phyloP scores from a whole-genome alignment of 257 asterid species.

The Solanum gandarillasii region DNA sequence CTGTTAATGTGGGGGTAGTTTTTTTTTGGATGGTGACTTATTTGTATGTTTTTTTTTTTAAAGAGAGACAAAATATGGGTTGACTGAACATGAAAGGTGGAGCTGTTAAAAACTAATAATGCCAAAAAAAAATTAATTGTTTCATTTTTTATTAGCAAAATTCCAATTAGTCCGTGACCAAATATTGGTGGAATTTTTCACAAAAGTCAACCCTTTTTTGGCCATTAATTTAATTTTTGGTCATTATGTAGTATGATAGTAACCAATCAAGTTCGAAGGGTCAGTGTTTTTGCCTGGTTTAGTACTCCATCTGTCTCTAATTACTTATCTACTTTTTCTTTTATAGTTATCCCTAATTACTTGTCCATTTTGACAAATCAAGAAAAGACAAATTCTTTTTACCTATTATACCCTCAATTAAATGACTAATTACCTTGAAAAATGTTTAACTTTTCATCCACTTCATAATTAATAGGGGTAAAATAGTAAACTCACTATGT shows the following conservation, averaged over 20 bases:
- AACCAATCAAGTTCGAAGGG: neutral
- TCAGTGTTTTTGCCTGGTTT: neutral
- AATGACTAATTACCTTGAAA: too few species aligned
- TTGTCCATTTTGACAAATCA: too few species aligned
- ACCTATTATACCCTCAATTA: too few species aligned
- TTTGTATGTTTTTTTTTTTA: neutral
- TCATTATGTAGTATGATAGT: neutral
- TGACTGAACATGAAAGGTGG: slow-evolving; percentile 7
- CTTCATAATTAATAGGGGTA: too few species aligned
- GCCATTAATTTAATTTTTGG: neutral
- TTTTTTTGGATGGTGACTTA: neutral
- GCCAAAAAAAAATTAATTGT: neutral
- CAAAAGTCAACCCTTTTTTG: slow-evolving; percentile 43
- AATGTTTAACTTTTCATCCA: too few species aligned
- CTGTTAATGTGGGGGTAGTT: slow-evolving; percentile 2
- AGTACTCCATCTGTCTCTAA: neutral
- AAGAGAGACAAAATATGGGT: slow-evolving; percentile 21
- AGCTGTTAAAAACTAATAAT: neutral
- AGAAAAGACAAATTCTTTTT: too few species aligned
- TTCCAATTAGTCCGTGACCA: slow-evolving; percentile 19
- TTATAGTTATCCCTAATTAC: too few species aligned
- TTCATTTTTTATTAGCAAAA: neutral
- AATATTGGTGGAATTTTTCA: slow-evolving; percentile 24
- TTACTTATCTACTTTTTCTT: too few species aligned
- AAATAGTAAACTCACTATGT: too few species aligned